phyloP scores from a whole-genome alignment of 345 rosid genomes.

The Corchorus olitorius region DNA sequence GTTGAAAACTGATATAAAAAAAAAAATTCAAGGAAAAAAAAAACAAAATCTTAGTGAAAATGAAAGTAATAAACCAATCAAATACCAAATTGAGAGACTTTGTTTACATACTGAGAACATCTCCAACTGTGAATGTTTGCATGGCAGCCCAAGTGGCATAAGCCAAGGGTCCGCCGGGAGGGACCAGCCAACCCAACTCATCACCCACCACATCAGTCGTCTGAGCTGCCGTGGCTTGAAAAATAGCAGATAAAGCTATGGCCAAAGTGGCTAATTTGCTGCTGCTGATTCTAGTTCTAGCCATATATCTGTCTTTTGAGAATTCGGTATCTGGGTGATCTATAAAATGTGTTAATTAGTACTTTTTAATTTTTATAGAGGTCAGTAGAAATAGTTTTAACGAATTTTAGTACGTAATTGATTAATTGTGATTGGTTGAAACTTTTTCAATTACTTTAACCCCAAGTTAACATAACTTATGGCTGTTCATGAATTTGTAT shows the following conservation, averaged over 20 bases:
- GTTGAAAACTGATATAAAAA: conserved; percentile 47
- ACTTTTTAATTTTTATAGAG: background rate
- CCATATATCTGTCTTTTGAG: background rate
- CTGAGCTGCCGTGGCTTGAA: background rate
- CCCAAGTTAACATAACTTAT: no score
- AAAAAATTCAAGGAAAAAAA: background rate
- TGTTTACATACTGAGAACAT: background rate
- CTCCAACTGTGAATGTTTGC: conserved; percentile 12
- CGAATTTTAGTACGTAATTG: background rate
- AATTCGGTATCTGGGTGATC: background rate
- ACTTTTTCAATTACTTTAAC: background rate
- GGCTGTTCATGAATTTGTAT: no score
- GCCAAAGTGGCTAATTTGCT: background rate
- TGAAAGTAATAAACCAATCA: background rate
- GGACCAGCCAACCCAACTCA: conserved; percentile 10
- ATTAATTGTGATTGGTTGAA: background rate
- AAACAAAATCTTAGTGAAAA: background rate
- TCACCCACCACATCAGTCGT: background rate
- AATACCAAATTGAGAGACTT: background rate
- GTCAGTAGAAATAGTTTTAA: background rate
- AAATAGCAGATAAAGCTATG: background rate
- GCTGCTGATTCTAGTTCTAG: background rate
- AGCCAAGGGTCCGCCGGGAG: background rate
- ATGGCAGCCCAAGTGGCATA: background rate
- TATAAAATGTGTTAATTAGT: background rate